These are phyloP conservation scores for Macrolepiota fuliginosa DNA, from an alignment of 768 basidiomycete genomes.

Conservation along the genomic window DNA sequence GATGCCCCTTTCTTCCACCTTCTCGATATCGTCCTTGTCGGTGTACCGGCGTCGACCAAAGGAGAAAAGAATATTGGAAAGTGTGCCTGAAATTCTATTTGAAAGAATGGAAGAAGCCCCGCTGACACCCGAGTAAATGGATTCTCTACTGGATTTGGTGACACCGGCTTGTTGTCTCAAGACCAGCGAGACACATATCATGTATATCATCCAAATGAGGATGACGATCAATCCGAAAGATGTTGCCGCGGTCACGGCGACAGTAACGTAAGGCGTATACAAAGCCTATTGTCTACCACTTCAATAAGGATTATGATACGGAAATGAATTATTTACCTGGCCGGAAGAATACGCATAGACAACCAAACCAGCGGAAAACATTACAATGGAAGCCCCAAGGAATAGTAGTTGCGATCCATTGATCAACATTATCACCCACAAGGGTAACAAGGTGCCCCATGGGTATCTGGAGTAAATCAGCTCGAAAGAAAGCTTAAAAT, in stretches of 20 bases:
- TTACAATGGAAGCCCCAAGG: conserved; percentile 6
- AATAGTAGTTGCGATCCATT: conserved; percentile 5
- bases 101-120: background rate
- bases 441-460: background rate
- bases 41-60: background rate
- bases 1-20: background rate
- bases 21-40: background rate
- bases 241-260: conserved; percentile 4
- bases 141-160: conserved; percentile 5
- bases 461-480: background rate
- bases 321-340: background rate
- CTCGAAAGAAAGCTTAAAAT: background rate
- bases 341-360: conserved; percentile 2
- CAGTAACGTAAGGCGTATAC: conserved; percentile 5
- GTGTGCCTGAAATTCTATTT: background rate
- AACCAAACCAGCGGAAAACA: conserved; percentile 3
- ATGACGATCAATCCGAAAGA: conserved; percentile 3
- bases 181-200: background rate
- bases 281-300: background rate
- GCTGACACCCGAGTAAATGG: conserved; percentile 1
- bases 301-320: background rate
- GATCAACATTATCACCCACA: conserved; percentile 7
- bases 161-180: background rate
- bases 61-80: background rate
- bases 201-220: background rate